Evolutionary conservation across 805 yeast species (phyloP).

Genomic region (Lachancea thermotolerans): DNA sequence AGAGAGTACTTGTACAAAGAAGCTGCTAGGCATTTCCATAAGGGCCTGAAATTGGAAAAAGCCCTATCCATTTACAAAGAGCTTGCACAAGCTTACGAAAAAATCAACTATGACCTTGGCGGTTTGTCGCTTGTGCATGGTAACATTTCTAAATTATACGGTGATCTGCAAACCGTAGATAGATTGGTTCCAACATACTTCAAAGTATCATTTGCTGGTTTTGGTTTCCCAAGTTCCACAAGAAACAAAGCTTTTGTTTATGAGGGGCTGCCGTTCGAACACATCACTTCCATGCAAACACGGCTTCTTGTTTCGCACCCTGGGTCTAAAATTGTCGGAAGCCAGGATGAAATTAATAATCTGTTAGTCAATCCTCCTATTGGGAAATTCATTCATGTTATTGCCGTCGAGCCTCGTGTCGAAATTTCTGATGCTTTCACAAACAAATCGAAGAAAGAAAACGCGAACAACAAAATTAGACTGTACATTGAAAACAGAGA

Average conservation of each 20-base stretch:
- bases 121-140: conserved; percentile 68
- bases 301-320: conserved; percentile 69
- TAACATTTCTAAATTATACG: conserved; percentile 61
- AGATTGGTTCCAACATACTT: conserved; percentile 72
- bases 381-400: conserved; percentile 69
- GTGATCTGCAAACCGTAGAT: conserved; percentile 59
- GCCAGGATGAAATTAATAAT: conserved; percentile 48
- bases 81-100: conserved; percentile 65
- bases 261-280: conserved; percentile 85
- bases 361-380: conserved; percentile 46
- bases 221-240: conserved; percentile 73
- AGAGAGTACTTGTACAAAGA: conserved; percentile 64
- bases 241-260: conserved; percentile 73
- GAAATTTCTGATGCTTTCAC: conserved; percentile 33
- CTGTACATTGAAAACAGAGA: conserved; percentile 72
- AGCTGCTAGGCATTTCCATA: conserved; percentile 62
- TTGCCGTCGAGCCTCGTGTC: conserved; percentile 56
- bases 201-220: conserved; percentile 73
- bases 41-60: conserved; percentile 70
- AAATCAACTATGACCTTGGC: conserved; percentile 63
- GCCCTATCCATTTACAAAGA: conserved; percentile 76
- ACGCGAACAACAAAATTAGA: conserved; percentile 49
- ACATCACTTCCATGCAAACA: conserved; percentile 74
- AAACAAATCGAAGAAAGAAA: conserved; percentile 38
- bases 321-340: conserved; percentile 64